Conservation (phyloP, 768 basidiomycete genomes). For the Cyathus striatus region DNA sequence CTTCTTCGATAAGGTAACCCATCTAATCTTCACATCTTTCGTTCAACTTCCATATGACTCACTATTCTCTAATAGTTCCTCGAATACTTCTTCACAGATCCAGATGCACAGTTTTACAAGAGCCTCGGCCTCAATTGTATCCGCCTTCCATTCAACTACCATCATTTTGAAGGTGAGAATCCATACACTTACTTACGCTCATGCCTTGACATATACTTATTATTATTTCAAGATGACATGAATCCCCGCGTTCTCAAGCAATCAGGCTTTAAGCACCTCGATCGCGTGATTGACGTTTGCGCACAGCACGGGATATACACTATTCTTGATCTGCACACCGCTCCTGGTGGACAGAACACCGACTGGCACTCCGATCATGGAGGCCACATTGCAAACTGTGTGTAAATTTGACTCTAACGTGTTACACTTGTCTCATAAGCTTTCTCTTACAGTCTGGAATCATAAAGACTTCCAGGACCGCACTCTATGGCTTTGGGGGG, state of each 20-base stretch:
- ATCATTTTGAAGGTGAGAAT: conserved; percentile 70
- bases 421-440: background rate
- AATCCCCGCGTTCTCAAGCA: conserved; percentile 74
- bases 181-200: background rate
- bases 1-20: conserved; percentile 84
- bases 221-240: conserved; percentile 47
- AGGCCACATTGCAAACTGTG: conserved; percentile 59
- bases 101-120: conserved; percentile 74
- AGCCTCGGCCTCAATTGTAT: conserved; percentile 78
- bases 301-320: conserved; percentile 75
- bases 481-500: conserved; percentile 69
- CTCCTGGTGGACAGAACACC: conserved; percentile 68
- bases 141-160: conserved; percentile 71
- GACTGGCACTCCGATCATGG: conserved; percentile 82
- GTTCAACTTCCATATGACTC: background rate
- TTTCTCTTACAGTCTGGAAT: conserved; percentile 51
- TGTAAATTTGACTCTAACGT: conserved; percentile 7
- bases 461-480: conserved; percentile 87
- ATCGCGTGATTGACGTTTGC: conserved; percentile 73
- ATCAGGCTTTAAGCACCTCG: conserved; percentile 76
- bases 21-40: no score
- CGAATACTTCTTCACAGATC: conserved; percentile 77
- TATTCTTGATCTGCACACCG: conserved; percentile 77
- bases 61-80: conserved; percentile 47
- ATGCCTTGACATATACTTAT: background rate